These are phyloP conservation scores for Gossypium rotundifolium DNA, from an alignment of 345 rosid species.

Conservation along the genomic window DNA sequence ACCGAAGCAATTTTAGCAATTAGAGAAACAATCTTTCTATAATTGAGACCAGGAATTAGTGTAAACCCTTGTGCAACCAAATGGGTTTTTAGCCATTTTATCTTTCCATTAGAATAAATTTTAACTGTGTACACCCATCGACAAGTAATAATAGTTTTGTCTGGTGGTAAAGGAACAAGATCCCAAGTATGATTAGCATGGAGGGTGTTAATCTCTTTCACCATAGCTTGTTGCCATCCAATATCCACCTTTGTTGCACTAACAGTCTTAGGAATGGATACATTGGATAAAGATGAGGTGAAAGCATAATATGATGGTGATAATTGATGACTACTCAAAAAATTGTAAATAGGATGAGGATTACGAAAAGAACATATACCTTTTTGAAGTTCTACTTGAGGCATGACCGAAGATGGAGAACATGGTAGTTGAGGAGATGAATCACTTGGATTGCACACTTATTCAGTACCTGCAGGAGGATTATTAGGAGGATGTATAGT, in stretches of 20 bases:
- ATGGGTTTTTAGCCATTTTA: too few relatives aligned
- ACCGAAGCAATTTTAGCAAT: too few relatives aligned
- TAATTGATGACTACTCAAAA: neutral
- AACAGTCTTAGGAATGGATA: neutral
- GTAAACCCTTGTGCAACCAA: too few relatives aligned
- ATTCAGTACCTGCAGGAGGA: neutral
- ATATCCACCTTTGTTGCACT: neutral
- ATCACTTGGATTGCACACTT: neutral
- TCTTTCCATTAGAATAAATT: too few relatives aligned
- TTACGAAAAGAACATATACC: neutral
- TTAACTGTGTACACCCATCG: too few relatives aligned
- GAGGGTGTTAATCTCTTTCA: neutral
- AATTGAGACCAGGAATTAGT: too few relatives aligned
- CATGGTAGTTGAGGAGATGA: neutral
- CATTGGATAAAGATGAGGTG: neutral
- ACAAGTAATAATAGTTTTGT: too few relatives aligned
- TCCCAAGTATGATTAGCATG: neutral
- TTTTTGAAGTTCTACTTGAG: neutral
- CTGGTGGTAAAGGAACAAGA: neutral
- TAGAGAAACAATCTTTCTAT: too few relatives aligned
- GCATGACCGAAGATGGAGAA: neutral
- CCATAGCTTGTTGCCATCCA: neutral
- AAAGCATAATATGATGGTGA: neutral
- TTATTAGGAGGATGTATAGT: neutral
- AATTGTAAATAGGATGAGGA: neutral